A percentile compares a stretch with the other conserved stretches of the same genome.
phyloP scores from a whole-genome alignment of 768 basidiomycete species.

The Pleurotus platypus region DNA sequence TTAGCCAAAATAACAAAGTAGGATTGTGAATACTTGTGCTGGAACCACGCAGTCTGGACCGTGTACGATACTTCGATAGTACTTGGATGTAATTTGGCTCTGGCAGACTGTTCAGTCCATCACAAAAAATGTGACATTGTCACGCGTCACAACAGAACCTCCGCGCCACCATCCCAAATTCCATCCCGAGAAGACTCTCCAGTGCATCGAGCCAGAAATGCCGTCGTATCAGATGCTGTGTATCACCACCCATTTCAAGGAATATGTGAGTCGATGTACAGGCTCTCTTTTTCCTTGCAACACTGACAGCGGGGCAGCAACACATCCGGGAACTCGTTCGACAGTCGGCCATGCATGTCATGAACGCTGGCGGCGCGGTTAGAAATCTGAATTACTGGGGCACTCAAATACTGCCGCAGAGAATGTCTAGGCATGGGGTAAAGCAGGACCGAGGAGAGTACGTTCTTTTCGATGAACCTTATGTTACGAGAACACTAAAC shows the following conservation, averaged over 20 bases:
- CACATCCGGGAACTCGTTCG: constrained; percentile 74
- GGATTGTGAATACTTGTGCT: too few relatives aligned
- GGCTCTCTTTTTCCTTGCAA: background rate
- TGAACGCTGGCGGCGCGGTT: constrained; percentile 78
- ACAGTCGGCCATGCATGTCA: constrained; percentile 66
- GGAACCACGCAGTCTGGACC: too few relatives aligned
- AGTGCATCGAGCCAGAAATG: constrained; percentile 41
- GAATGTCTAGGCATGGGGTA: constrained; percentile 62
- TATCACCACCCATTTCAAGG: constrained; percentile 69
- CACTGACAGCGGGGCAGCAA: constrained; percentile 36
- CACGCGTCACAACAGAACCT: too few relatives aligned
- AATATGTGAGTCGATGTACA: constrained; percentile 53
- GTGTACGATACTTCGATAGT: too few relatives aligned
- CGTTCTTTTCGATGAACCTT: constrained; percentile 28
- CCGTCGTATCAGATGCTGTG: constrained; percentile 88
- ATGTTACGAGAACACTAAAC: too few relatives aligned
- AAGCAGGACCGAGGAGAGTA: constrained; percentile 70
- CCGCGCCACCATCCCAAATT: too few relatives aligned
- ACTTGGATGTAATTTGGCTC: too few relatives aligned
- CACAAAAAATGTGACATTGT: too few relatives aligned
- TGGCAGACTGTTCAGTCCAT: too few relatives aligned
- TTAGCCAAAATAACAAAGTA: too few relatives aligned
- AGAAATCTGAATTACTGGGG: constrained; percentile 78
- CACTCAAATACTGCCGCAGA: constrained; percentile 66
- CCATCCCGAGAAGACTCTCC: too few relatives aligned